phyloP scores from a whole-genome alignment of 2,329 filamentous ascomycete genomes.

The Amesomyces nigricolor region DNA sequence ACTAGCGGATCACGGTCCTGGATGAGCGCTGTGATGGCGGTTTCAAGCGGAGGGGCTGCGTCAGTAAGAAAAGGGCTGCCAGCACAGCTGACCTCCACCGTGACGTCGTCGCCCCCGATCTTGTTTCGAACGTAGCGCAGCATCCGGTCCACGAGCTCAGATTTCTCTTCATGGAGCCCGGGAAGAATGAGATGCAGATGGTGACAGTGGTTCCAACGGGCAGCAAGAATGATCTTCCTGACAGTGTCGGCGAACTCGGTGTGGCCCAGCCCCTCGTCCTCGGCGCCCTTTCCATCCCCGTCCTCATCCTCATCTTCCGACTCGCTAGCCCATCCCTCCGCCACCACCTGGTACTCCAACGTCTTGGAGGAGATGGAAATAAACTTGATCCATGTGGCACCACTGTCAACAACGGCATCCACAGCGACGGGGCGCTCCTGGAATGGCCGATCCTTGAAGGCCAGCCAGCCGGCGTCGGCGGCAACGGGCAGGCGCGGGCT shows the following conservation, averaged over 20 bases:
- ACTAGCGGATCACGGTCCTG: constrained; percentile 22
- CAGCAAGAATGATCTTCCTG: constrained; percentile 28
- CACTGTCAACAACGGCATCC: constrained; percentile 33
- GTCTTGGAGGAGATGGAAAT: constrained; percentile 29
- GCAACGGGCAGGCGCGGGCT: constrained; percentile 22
- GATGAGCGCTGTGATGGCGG: constrained; percentile 25
- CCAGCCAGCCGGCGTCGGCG: constrained; percentile 21
- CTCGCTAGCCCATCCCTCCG: constrained; percentile 30
- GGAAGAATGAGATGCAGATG: constrained; percentile 29
- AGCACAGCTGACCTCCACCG: constrained; percentile 27
- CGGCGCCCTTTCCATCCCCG: constrained; percentile 11
- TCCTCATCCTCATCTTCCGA: constrained; percentile 17
- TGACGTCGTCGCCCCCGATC: constrained; percentile 23
- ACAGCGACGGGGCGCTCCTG: constrained; percentile 26
- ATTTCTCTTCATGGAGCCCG: constrained; percentile 26
- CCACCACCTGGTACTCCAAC: constrained; percentile 31
- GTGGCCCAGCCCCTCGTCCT: constrained; percentile 22
- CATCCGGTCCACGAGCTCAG: constrained; percentile 27
- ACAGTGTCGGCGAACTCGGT: constrained; percentile 27
- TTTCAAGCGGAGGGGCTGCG: constrained; percentile 19
- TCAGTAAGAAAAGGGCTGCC: constrained; percentile 23
- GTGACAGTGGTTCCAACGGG: constrained; percentile 28
- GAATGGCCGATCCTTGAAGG: constrained; percentile 22
- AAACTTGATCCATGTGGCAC: constrained; percentile 33
- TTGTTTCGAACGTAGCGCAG: constrained; percentile 23